Evolutionary conservation across 768 basidiomycete species (phyloP), one percentile per base, ranked within the genome.

Genomic region (Cystobasidium tubakii): DNA sequence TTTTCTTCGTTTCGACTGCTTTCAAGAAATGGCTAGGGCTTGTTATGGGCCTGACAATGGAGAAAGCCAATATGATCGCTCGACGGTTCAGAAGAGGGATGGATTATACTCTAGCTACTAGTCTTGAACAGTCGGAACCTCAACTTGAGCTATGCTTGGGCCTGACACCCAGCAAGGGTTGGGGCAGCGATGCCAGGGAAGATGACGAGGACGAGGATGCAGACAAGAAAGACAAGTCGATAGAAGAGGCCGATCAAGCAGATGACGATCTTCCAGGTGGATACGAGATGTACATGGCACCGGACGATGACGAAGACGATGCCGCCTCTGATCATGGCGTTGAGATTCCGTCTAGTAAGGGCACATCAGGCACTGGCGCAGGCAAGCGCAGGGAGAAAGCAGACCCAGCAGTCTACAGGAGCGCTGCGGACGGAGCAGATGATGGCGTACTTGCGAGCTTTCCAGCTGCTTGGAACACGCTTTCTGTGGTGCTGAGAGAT

Each of bases 281-380:
- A 21, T 97, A 94, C 93, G 93, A 97, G 86, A 93, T 92, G 79
- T 98, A 97, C 81, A 90, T 96, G 86, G 90, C 92, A 0, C 90
- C 91, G 50, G 92, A 95, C 76, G 89, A 94, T 75, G 92, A 91
- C 77, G 91, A 92, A 79, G 93, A 95, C 60, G 77, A 62, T 13
- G 76, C 78, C 39, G 79, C 78, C 74, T 54, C 62, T 23, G 70
- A 75, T 57, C 33, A 80, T 1, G 69, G 74, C 21, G 74, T 79
- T 39, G 39, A 13, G 42, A 78, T 76, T n/a, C n/a, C 15, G 66
- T 1, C 25, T 72, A 50, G 4, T n/a, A 69, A 70, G 4, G 72
- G 71, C 1, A 62, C 31, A 31, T 75, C 69, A 17, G 57, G 63
- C 19, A 83, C 83, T 62, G 78, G 43, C 10, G 46, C 64, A 29